These are phyloP conservation scores for Fusarium anguioides DNA, from an alignment of 2,329 filamentous ascomycete genomes.

Conservation along the genomic window DNA sequence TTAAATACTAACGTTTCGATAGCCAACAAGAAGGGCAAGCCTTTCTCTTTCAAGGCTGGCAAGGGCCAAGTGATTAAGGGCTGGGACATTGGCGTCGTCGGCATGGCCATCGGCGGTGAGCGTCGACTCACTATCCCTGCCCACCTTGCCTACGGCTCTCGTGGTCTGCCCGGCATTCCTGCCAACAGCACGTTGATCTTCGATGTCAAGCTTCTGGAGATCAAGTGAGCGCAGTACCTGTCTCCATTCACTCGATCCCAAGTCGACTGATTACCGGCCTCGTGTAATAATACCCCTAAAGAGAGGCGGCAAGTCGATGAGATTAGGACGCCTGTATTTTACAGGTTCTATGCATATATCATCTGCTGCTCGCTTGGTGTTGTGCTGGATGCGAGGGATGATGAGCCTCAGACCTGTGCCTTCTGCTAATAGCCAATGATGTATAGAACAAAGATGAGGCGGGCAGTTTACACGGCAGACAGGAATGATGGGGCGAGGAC, in stretches of 20 bases:
- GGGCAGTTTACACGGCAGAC: conserved; percentile 41
- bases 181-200: conserved; percentile 92
- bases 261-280: conserved; percentile 24
- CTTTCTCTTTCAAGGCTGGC: conserved; percentile 95
- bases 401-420: conserved; percentile 61
- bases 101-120: conserved; percentile 94
- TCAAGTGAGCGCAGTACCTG: conserved; percentile 70
- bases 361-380: conserved; percentile 38
- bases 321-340: conserved; percentile 18
- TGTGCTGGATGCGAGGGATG: conserved; percentile 51
- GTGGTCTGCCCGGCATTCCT: conserved; percentile 85
- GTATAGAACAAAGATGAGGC: conserved; percentile 27
- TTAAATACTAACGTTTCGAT: conserved; percentile 40
- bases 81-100: conserved; percentile 93
- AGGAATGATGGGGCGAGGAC: conserved; percentile 62
- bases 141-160: conserved; percentile 88
- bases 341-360: conserved; percentile 26
- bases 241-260: conserved; percentile 17
- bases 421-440: conserved; percentile 42
- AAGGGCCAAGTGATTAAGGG: conserved; percentile 98
- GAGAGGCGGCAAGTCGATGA: conserved; percentile 29
- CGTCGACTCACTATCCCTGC: conserved; percentile 91
- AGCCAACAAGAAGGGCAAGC: conserved; percentile 99
- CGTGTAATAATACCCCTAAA: conserved; percentile 43
- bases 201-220: conserved; percentile 87